phyloP scores from a whole-genome alignment of 805 yeast species.

The Barnettozyma salicaria region DNA sequence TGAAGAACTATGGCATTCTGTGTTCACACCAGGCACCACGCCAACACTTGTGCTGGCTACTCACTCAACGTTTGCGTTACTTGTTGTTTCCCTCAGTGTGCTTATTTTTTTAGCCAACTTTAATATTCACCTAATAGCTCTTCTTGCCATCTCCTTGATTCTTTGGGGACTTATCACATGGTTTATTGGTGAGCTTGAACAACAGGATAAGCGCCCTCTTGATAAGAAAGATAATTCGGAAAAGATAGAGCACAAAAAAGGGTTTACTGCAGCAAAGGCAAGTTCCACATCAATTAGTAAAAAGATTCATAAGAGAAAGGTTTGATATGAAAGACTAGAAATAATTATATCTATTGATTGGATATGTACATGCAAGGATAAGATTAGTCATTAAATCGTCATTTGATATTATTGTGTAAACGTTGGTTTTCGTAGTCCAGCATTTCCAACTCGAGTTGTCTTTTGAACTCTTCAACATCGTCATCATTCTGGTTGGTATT shows the following conservation, averaged over 20 bases:
- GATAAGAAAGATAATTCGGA: slow-evolving; percentile 6
- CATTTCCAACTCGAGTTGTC: slow-evolving; percentile 20
- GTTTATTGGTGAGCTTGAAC: slow-evolving; percentile 72
- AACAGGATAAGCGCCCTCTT: slow-evolving; percentile 8
- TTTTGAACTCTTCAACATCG: slow-evolving; percentile 22
- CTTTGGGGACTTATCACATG: slow-evolving; percentile 82
- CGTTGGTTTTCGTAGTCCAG: slow-evolving; percentile 19
- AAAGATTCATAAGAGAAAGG: not conserved
- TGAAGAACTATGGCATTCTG: slow-evolving; percentile 78
- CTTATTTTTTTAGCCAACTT: slow-evolving; percentile 58
- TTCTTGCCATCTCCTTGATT: slow-evolving; percentile 49
- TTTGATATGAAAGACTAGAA: not conserved
- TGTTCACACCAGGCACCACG: slow-evolving; percentile 88
- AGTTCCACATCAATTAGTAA: not conserved
- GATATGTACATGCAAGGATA: slow-evolving; percentile 2
- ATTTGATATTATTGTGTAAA: slow-evolving; percentile 3
- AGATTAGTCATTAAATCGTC: not conserved
- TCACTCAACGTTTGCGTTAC: slow-evolving; percentile 68
- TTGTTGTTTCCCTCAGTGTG: slow-evolving; percentile 49
- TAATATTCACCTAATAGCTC: slow-evolving; percentile 53
- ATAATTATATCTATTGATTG: no score
- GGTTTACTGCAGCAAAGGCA: not conserved
- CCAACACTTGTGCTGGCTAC: slow-evolving; percentile 89
- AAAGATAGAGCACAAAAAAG: slow-evolving; percentile 8
- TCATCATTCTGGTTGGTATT: slow-evolving; percentile 12